Evolutionary conservation across 768 basidiomycete species (phyloP).

Genomic region (Lactarius pseudohatsudake): DNA sequence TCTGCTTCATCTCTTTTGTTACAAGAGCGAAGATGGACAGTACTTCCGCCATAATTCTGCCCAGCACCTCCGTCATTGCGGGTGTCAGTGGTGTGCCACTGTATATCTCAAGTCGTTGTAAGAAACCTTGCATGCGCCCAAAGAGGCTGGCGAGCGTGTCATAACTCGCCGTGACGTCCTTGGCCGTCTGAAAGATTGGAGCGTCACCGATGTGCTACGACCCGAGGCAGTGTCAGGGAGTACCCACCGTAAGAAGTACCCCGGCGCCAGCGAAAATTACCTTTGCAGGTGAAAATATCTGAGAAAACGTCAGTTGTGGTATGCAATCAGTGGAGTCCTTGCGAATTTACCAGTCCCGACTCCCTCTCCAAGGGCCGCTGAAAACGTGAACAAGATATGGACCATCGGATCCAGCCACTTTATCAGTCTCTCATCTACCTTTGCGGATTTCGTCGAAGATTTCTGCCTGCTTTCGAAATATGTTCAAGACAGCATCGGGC

Average conservation of each 20-base stretch:
- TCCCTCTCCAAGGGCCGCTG: background rate
- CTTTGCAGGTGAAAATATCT: background rate
- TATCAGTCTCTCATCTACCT: background rate
- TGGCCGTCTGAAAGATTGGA: background rate
- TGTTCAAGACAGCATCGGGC: background rate
- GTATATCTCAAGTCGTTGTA: slow-evolving; percentile 1
- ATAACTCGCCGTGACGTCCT: slow-evolving; percentile 3
- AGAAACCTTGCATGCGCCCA: slow-evolving; percentile 4
- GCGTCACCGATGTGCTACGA: background rate
- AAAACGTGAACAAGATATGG: background rate
- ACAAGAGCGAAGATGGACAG: background rate
- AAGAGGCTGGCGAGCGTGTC: slow-evolving; percentile 7
- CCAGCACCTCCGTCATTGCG: background rate
- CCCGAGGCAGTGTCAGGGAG: background rate
- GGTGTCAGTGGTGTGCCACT: background rate
- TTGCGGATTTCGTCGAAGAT: background rate
- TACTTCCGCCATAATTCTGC: background rate
- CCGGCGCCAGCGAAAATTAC: background rate
- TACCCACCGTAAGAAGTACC: background rate
- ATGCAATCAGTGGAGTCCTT: background rate
- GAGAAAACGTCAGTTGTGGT: background rate
- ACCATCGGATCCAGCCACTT: background rate
- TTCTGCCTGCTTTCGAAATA: background rate
- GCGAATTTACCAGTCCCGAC: slow-evolving; percentile 2
- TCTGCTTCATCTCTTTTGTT: slow-evolving; percentile 6